Conservation (phyloP, 331 rosid species). For the Phaseolus coccineus region DNA sequence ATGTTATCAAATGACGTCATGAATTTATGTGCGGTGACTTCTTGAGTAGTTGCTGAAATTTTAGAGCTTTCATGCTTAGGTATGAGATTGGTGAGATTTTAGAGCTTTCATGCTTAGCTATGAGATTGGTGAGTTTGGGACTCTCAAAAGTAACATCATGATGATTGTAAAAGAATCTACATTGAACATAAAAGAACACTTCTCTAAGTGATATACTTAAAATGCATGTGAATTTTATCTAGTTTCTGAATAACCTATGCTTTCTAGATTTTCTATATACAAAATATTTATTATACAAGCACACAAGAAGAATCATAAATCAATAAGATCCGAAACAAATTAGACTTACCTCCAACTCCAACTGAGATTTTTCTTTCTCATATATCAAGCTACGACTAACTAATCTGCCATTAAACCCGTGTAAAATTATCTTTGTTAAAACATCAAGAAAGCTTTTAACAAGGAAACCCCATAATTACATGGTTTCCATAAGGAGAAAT, state of each 20-base stretch:
- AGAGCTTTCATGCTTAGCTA: not conserved
- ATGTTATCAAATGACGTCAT: too few species aligned
- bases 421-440: constrained; percentile 33
- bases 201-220: constrained; percentile 17
- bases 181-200: constrained; percentile 2
- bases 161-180: not conserved
- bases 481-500: constrained; percentile 51
- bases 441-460: constrained; percentile 41
- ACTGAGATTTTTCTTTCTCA: constrained; percentile 23
- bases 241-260: constrained; percentile 55
- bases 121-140: not conserved
- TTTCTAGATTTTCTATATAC: constrained; percentile 63
- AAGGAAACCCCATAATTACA: constrained; percentile 46
- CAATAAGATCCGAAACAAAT: constrained; percentile 46
- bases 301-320: constrained; percentile 61
- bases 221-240: constrained; percentile 46
- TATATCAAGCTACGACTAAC: constrained; percentile 40
- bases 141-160: not conserved
- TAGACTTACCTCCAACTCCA: constrained; percentile 31
- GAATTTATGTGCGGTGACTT: too few species aligned
- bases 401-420: constrained; percentile 36
- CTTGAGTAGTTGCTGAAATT: too few species aligned
- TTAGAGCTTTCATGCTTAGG: too few species aligned
- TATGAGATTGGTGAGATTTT: not conserved
- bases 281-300: constrained; percentile 61